Conservation (phyloP, 2,329 filamentous ascomycete genomes). For the Atkinsonella texensis region DNA sequence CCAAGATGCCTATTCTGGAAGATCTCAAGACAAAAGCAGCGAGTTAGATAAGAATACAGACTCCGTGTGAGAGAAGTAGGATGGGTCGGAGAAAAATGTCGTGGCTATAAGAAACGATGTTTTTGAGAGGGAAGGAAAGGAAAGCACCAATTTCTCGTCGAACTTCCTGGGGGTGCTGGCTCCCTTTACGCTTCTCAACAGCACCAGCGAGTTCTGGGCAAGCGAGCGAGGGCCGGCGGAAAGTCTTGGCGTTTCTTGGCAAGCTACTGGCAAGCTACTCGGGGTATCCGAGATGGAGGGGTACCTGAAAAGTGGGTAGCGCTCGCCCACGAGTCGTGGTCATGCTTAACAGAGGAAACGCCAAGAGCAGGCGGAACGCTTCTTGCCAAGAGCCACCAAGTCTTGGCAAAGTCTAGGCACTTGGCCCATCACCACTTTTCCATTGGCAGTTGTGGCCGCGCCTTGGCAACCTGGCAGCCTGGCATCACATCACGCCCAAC, state of each 20-base stretch:
- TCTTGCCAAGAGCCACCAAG: conserved; percentile 25
- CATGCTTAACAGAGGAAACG: conserved; percentile 9
- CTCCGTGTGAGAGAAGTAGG: background rate
- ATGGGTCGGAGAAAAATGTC: background rate
- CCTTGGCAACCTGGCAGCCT: background rate
- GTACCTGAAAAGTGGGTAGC: background rate
- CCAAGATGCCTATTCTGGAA: background rate
- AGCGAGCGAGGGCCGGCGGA: conserved; percentile 25
- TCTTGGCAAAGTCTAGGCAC: conserved; percentile 26
- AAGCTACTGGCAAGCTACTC: background rate
- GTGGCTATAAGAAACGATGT: background rate
- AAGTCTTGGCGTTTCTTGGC: conserved; percentile 25
- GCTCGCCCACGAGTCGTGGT: background rate
- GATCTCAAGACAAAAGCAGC: background rate
- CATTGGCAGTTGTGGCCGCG: conserved; percentile 15
- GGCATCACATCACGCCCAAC: background rate
- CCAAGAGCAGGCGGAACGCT: conserved; percentile 15
- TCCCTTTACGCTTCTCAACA: conserved; percentile 25
- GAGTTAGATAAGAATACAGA: background rate
- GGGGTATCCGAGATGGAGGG: conserved; percentile 10
- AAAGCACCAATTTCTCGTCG: background rate
- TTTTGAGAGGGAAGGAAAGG: background rate
- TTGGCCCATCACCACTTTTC: conserved; percentile 16
- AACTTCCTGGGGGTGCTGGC: conserved; percentile 16
- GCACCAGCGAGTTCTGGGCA: conserved; percentile 15